These are phyloP conservation scores for Thraustochytrium striatum DNA, from an alignment of 352 stramenopile genomes.

Conservation along the genomic window DNA sequence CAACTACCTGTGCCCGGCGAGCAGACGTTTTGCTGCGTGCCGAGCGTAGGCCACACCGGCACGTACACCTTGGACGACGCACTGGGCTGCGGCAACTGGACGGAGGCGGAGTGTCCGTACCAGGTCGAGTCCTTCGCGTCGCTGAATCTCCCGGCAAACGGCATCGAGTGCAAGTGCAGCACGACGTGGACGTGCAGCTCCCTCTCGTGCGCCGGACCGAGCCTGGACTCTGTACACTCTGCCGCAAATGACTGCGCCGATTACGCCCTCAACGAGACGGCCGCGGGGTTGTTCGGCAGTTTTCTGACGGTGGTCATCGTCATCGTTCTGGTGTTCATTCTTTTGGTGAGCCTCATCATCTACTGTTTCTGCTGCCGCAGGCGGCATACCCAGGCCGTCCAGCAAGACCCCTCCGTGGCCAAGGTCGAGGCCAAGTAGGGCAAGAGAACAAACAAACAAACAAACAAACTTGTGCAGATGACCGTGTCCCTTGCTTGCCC, in stretches of 20 bases:
- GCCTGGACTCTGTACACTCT: background rate
- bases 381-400: background rate
- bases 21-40: background rate
- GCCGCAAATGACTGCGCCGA: background rate
- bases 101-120: background rate
- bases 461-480: background rate
- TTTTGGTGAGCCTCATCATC: background rate
- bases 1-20: background rate
- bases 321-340: background rate
- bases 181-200: background rate
- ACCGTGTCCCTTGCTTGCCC: background rate
- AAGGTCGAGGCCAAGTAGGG: background rate
- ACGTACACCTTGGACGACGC: background rate
- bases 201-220: background rate
- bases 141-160: background rate
- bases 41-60: background rate
- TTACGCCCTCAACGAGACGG: background rate
- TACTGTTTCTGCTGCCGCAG: background rate
- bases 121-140: background rate
- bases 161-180: background rate
- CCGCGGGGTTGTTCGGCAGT: background rate
- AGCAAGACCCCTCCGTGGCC: background rate
- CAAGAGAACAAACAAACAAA: background rate
- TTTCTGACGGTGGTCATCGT: background rate
- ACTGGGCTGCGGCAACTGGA: background rate